Base-by-base conservation (phyloP, 1,284 basidiomycete species). In the Trichosporon coremiiforme region DNA sequence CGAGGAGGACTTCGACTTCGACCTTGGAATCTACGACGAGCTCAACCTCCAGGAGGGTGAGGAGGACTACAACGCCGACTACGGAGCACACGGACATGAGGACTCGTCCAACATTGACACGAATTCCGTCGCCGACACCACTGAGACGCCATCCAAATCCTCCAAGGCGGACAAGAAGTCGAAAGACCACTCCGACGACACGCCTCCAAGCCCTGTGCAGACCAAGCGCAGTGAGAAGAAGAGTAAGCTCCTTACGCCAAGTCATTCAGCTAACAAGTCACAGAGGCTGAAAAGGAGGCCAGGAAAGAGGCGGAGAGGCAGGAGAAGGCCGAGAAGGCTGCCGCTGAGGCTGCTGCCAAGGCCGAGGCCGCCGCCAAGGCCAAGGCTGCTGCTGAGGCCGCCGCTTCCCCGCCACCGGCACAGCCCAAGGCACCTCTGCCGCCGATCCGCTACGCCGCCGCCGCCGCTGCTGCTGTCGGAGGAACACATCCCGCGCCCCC, bases 11-110 rank as follows among this genome's bases (percentile, higher is more conserved):
- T 99, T 98, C 82, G 94, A 98, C 73, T 96, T 97, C 82, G 94
- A 99, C 79, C 92, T 96, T 81, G 95, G 94, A 66, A 93, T 99
- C 71, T 99, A 99, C 78, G 97, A 99, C 79, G 96, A 99, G 62
- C 93, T 99, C 75, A 94, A 94, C 78, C 90, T 99, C 66, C 94
- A 98, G 77, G 96, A 98, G 79, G 67, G 63, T 33, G 94, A 88
- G 75, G 88, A 99, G 80, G 96, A 95, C 47, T 78, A 76, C 85
- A 90, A 91, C 77, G 94, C 91, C 79, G 92, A 92, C 66, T 85
- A 93, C 68, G 71, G 66, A 35, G 65, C 17, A 7, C 87, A 88
- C 70, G 88, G 88, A 66, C 93, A 95, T 64, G 90, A 92, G 68
- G 83, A 85, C 36, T 82, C 83, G 29, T 86, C 85, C 65, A 84